phyloP scores from a whole-genome alignment of 2,329 filamentous ascomycete genomes.

The Colletotrichum trifolii region DNA sequence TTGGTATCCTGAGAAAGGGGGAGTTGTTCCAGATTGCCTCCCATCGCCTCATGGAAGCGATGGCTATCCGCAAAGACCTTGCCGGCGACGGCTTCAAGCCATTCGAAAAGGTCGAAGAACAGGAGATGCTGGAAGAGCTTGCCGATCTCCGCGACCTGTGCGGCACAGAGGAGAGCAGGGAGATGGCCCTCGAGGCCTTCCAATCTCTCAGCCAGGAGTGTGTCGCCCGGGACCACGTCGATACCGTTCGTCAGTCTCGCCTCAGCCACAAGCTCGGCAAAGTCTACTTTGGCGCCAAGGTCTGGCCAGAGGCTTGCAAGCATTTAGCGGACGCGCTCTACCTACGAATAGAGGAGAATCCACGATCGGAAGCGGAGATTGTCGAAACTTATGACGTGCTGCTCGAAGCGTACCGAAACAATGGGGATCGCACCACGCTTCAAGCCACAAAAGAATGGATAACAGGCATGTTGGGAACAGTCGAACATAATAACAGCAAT shows the following conservation, averaged over 20 bases:
- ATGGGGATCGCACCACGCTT: not conserved
- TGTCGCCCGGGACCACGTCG: not conserved
- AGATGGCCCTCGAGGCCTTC: not conserved
- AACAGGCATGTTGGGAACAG: not conserved
- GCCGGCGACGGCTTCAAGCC: not conserved
- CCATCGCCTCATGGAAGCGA: not conserved
- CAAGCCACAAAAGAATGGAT: conserved; percentile 1
- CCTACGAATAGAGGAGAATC: not conserved
- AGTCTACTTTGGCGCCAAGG: not conserved
- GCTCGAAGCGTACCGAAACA: not conserved
- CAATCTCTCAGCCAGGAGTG: not conserved
- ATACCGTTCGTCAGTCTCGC: not conserved
- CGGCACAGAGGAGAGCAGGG: not conserved
- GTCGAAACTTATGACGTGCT: not conserved
- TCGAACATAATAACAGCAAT: not conserved
- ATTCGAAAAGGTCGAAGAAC: not conserved
- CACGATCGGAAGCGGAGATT: not conserved
- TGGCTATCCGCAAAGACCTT: not conserved
- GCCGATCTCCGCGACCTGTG: conserved; percentile 11
- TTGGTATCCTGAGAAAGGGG: not conserved
- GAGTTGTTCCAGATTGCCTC: conserved; percentile 5
- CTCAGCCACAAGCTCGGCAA: not conserved
- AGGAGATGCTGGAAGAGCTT: conserved; percentile 10
- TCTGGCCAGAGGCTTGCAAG: not conserved
- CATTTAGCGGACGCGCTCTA: not conserved